Base-by-base conservation (phyloP, 176 grass and related monocot species). In the Areca catechu region DNA sequence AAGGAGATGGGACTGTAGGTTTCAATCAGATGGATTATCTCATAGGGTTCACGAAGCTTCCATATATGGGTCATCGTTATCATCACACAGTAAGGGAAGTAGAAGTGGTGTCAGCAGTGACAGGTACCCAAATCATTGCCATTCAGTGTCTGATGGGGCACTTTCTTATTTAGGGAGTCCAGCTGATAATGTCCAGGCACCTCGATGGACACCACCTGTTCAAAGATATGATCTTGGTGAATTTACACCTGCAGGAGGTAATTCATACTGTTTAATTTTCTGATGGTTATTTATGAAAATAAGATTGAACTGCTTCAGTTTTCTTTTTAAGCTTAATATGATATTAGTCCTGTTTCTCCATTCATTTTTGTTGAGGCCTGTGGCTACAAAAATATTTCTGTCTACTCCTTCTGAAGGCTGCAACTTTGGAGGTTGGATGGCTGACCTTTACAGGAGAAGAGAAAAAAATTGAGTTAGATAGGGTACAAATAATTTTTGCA, bases 141-240 rank as follows among this genome's bases (percentile, higher is more conserved):
- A 96, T 77, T 96, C 86, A 57, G 71, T 82, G 24, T 97, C 87
- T 77, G 93, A 97, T 75, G 93, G 93, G 23, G 87, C 87, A 58
- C 65, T 91, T 22, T 97, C 93, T 65, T 91, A 91, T 72, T 82
- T 88, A 52, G 93, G 78, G 62, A 97, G 87, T 69, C 87, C 93
- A 53, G 65, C 83, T 70, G 93, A 97, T 48, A 82, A 76, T 68
- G 55, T 96, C 61, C 83, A 83, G 30, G 79, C 80, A 60, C 77
- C 80, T 53, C 74, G 87, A 24, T 91, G 87, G 87, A 97, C 93
- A 49, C 83, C 87, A 17, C 85, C 80, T 73, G 53, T 88, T 58
- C 93, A 77, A 53, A 92, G 81, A 88, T 91, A 85, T 66, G 87
- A 97, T 82, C 83, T 82, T 7, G 93, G 69, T 19, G 83, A 97